A percentile compares a stretch with the other conserved stretches of the same genome.
These are phyloP conservation scores for Paracorniculantispora psalliotae DNA, from an alignment of 2,329 filamentous ascomycete species.

Conservation along the genomic window DNA sequence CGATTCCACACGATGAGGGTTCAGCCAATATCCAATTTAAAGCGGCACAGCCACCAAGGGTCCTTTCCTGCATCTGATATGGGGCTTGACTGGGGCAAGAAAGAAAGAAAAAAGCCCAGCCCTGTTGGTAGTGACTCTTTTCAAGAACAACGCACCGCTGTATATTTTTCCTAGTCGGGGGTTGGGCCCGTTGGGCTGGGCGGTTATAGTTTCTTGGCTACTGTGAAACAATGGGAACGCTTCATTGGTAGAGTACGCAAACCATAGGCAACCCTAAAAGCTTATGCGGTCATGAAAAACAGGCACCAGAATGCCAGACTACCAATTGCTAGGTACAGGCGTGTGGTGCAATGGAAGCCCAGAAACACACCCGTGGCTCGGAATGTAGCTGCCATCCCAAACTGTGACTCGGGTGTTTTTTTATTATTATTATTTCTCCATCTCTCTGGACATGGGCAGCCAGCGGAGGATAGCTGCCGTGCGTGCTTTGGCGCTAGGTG, in stretches of 20 bases:
- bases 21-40: constrained; percentile 1
- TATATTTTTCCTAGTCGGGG: no score
- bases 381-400: neutral
- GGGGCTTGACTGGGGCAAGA: neutral
- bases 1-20: neutral
- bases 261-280: no score
- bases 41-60: constrained; percentile 1
- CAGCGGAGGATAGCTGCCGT: neutral
- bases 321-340: no score
- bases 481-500: neutral
- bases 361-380: neutral
- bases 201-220: no score
- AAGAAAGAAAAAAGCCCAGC: no score
- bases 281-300: no score
- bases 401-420: neutral
- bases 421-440: neutral
- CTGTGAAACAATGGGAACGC: neutral
- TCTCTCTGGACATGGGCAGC: neutral
- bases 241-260: no score
- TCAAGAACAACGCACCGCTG: neutral
- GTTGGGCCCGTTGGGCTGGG: no score
- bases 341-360: no score
- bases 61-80: constrained; percentile 1
- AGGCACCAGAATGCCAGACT: no score
- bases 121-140: no score